These are phyloP conservation scores for Verticillium albo-atrum DNA, from an alignment of 2,329 filamentous ascomycete genomes.

Conservation along the genomic window DNA sequence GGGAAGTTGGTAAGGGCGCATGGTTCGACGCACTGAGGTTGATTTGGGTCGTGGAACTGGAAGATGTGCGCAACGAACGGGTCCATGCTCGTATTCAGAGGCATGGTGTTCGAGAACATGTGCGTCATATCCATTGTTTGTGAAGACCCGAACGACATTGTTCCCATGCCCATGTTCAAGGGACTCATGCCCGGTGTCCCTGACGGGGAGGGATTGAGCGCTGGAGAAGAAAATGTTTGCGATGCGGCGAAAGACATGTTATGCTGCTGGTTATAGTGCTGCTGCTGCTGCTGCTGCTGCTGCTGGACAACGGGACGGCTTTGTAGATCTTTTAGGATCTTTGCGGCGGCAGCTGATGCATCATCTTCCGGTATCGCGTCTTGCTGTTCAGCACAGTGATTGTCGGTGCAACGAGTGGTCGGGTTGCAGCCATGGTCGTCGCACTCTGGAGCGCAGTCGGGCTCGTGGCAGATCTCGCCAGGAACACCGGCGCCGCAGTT, in stretches of 20 bases:
- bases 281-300: not conserved
- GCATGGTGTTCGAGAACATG: not conserved
- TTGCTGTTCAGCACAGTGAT: constrained; percentile 19
- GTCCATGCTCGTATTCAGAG: not conserved
- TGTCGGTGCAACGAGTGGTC: constrained; percentile 28
- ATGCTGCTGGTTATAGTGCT: not conserved
- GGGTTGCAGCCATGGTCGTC: constrained; percentile 33
- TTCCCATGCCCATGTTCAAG: not conserved
- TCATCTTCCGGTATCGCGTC: not conserved
- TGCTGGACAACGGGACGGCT: not conserved
- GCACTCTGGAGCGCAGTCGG: constrained; percentile 31
- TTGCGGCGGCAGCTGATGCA: not conserved
- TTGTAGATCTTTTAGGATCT: not conserved
- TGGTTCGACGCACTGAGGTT: not conserved
- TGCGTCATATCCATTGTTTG: not conserved
- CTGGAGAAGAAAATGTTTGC: too few relatives aligned
- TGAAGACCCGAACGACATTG: not conserved
- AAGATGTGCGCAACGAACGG: not conserved
- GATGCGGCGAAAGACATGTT: too few relatives aligned
- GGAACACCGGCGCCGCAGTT: constrained; percentile 26
- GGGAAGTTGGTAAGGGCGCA: not conserved
- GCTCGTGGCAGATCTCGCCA: constrained; percentile 30
- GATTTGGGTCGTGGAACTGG: not conserved
- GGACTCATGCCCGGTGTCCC: not conserved
- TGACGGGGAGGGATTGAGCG: too few relatives aligned